Percentiles rank a stretch among this genome's conserved stretches.
These are phyloP conservation scores for Eucalyptus regnans DNA, from an alignment of 345 rosid species.

Conservation along the genomic window DNA sequence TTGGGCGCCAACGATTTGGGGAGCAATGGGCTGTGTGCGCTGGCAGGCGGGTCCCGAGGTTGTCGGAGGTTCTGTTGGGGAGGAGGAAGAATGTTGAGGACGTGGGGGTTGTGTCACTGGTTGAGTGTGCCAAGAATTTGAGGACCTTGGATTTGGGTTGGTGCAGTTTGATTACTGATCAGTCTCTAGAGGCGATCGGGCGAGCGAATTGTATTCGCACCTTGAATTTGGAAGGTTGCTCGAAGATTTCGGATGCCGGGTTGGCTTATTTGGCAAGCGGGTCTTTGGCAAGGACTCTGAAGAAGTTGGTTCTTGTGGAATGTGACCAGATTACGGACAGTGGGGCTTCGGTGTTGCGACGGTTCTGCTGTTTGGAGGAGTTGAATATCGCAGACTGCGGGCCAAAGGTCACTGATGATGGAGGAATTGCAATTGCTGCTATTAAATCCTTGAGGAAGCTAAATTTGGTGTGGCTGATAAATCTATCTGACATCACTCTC, in stretches of 20 bases:
- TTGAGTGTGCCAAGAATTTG: slow-evolving; percentile 3
- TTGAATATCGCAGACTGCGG: slow-evolving; percentile 38
- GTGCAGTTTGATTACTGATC: slow-evolving; percentile 24
- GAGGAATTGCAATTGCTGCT: slow-evolving; percentile 14
- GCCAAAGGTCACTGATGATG: slow-evolving; percentile 21
- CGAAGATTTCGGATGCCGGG: slow-evolving; percentile 18
- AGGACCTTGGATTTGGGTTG: slow-evolving; percentile 21
- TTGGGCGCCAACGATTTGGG: slow-evolving; percentile 3
- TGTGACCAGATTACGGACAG: slow-evolving; percentile 25
- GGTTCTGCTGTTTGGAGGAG: slow-evolving; percentile 27
- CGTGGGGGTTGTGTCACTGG: slow-evolving; percentile 14
- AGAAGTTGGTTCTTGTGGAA: slow-evolving; percentile 19
- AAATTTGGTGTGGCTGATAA: slow-evolving; percentile 30
- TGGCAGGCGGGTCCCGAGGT: slow-evolving; percentile 16
- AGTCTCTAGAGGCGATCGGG: slow-evolving; percentile 12
- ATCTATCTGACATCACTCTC: slow-evolving; percentile 18
- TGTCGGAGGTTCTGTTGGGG: slow-evolving; percentile 11
- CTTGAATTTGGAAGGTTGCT: slow-evolving; percentile 27
- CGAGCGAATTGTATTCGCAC: not conserved
- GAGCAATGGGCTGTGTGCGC: slow-evolving; percentile 6
- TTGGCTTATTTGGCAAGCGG: slow-evolving; percentile 18
- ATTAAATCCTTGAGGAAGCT: slow-evolving; percentile 14
- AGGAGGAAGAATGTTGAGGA: slow-evolving; percentile 18
- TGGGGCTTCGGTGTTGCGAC: slow-evolving; percentile 17
- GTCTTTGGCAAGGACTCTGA: slow-evolving; percentile 9